Conservation (phyloP, 192 early-diverging fungal species). For the Dissophora ornata region DNA sequence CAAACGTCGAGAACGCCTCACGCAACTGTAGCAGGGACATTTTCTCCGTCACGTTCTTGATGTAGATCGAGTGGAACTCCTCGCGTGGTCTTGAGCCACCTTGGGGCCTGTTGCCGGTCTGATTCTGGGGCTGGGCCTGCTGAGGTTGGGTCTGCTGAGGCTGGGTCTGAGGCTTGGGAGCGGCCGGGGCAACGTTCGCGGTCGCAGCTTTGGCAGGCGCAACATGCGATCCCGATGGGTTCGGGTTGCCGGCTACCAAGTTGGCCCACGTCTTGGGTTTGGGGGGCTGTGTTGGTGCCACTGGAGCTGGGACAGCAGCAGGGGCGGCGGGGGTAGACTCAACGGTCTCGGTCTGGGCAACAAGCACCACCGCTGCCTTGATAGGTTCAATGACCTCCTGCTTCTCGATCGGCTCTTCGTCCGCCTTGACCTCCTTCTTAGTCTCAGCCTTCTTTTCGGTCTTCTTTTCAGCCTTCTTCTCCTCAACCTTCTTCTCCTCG, state of each 20-base stretch:
- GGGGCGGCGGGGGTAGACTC: neutral
- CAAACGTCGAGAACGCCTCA: conserved; percentile 66
- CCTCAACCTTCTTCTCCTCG: conserved; percentile 4
- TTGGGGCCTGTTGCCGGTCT: neutral
- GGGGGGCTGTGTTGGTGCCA: conserved; percentile 9
- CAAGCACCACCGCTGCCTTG: conserved; percentile 1
- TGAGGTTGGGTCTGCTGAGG: conserved; percentile 4
- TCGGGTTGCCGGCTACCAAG: conserved; percentile 68
- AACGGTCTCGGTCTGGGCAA: conserved; percentile 7
- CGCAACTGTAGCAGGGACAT: conserved; percentile 63
- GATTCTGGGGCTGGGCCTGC: too few species aligned
- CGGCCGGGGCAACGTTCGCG: conserved; percentile 43
- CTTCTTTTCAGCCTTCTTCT: conserved; percentile 20
- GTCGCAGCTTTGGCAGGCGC: conserved; percentile 62
- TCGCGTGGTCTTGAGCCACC: conserved; percentile 1
- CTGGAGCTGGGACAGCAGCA: conserved; percentile 14
- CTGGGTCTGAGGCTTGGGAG: conserved; percentile 35
- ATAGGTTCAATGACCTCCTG: neutral
- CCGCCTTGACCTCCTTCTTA: too few species aligned
- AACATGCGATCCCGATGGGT: conserved; percentile 66
- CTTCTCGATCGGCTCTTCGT: neutral
- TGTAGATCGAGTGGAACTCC: conserved; percentile 60
- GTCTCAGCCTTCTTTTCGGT: conserved; percentile 2
- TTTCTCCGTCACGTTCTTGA: conserved; percentile 67
- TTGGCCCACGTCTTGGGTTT: conserved; percentile 80